Base-by-base conservation (phyloP, 495 filamentous ascomycete genomes). In the Penicillium goetzii region DNA sequence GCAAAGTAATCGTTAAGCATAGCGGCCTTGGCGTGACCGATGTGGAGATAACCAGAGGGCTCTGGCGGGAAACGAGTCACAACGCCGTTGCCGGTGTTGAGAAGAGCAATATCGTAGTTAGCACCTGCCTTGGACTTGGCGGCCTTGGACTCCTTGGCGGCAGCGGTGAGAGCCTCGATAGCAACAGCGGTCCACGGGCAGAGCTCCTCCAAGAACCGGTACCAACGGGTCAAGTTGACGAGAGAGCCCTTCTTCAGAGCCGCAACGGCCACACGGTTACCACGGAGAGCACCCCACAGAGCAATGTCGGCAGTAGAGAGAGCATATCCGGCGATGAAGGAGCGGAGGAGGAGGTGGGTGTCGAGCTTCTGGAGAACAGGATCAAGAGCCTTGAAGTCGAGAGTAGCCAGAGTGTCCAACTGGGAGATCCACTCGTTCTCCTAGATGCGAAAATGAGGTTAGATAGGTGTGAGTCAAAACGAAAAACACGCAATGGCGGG, bases 31-130 rank as follows among this genome's bases (percentile, higher is more conserved):
- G 91, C 92, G 76, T 97, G 93, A 56, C 93, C 93, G 60, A 97
- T 96, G 76, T 97, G 93, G 34, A 97, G 87, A 67, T 97, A 97
- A 28, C 93, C 93, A 59, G 94, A 97, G 64, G 95, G 95, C 87
- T 99, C 95, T 1, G 95, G 95, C 17, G 94, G 89, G 80, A 99
- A 99, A 63, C 96, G 82, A 26, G 92, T 95, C 30, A 98, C 91
- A 30, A 98, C 93, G 9, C 95, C 95, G 73, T 95, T 90, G 34
- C 91, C 91, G n/a, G 87, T 89, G 69, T 96, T 89, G 60, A 89
- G 88, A 21, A 99, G 84, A 3, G 89, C 90, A 73, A 99, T 91
- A 68, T 95, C 92, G 77, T 96, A 99, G 80, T 83, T 96, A 28
- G 84, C 92, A 60, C 92, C 92, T 60, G 91, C 90, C 76, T 92